Base-by-base conservation (phyloP, 2,329 filamentous ascomycete species). In the Ceratocystiopsis sp. region DNA sequence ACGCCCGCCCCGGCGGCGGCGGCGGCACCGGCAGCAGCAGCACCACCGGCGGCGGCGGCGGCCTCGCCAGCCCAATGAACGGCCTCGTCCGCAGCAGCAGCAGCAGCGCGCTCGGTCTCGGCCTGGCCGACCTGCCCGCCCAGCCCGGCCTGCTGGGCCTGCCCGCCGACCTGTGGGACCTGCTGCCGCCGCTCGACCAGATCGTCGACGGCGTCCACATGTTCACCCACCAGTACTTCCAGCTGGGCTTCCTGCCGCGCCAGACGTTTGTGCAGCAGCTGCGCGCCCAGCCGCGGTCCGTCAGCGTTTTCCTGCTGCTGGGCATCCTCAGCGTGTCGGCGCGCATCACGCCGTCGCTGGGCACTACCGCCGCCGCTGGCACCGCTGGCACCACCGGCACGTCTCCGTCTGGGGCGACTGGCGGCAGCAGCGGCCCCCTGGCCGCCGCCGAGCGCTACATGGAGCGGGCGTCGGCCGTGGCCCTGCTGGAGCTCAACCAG, bases 191-290 rank as follows among this genome's bases (percentile, higher is more conserved):
- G 2, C 51, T 71, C 15, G 54, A 60, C 2, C 64, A 68, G 37
- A 61, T 73, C 42, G 58, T 73, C 19, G 69, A 73, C 40, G 68
- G 63, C 7, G 64, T 74, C 46, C 59, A 67, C 45, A 64, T 62
- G 37, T 74, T 76, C 49, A 72, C 65, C 1, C 58, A 58, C 8
- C 63, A 73, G 49, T 76, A 72, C 52, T 74, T 75, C 48, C 72
- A 76, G 54, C 64, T 75, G 8, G 68, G 72, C 19, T 76, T 76
- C 51, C 68, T 75, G 33, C 68, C 67, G 6, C 73, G 71, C 54
- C 59, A 67, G 19, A 57, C 62, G 41, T 73, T 75, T 42, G 59
- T 63, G 1, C 57, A 63, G 19, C 60, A 61, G 8, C 57, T 76
- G n/a, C 60, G 58, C 35, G 61, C 61, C 4, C 62, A 71, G 43